A percentile compares a stretch with the other conserved stretches of the same genome.
Conservation (phyloP, 208 protist genomes). For the Angomonas ambiguus region DNA sequence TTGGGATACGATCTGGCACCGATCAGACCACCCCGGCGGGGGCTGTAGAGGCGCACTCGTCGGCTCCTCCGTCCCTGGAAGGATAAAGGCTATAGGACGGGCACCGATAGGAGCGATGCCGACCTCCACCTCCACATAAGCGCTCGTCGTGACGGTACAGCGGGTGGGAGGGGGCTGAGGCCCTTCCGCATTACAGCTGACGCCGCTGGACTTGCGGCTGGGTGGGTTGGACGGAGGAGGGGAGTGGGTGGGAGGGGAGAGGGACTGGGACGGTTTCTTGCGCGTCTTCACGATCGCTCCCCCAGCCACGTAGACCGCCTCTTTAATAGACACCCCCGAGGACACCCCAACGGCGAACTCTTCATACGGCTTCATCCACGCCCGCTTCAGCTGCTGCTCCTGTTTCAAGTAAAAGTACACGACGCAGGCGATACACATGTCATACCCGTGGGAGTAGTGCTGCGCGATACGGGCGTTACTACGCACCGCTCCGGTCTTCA, state of each 20-base stretch:
- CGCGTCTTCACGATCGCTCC: neutral
- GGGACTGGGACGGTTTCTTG: neutral
- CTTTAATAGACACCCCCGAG: conserved; percentile 25
- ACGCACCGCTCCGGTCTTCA: conserved; percentile 19
- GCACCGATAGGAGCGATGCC: conserved; percentile 45
- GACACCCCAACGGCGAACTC: conserved; percentile 30
- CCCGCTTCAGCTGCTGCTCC: conserved; percentile 13
- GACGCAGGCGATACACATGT: conserved; percentile 66
- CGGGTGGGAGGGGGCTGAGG: conserved; percentile 14
- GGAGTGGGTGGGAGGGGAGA: neutral
- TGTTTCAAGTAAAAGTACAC: conserved; percentile 43
- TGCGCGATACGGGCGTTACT: conserved; percentile 36
- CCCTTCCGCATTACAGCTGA: neutral
- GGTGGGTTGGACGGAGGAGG: conserved; percentile 13
- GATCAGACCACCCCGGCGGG: conserved; percentile 4
- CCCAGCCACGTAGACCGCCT: neutral
- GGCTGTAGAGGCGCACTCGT: neutral
- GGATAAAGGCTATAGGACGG: conserved; percentile 46
- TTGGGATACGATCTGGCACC: neutral
- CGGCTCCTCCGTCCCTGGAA: neutral
- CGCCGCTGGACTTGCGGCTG: conserved; percentile 1
- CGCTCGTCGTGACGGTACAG: neutral
- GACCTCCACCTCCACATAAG: conserved; percentile 9
- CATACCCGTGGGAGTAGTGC: conserved; percentile 38
- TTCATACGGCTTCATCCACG: conserved; percentile 17